phyloP scores from a whole-genome alignment of 1,139 yeast species.

The Meyerozyma guilliermondii region DNA sequence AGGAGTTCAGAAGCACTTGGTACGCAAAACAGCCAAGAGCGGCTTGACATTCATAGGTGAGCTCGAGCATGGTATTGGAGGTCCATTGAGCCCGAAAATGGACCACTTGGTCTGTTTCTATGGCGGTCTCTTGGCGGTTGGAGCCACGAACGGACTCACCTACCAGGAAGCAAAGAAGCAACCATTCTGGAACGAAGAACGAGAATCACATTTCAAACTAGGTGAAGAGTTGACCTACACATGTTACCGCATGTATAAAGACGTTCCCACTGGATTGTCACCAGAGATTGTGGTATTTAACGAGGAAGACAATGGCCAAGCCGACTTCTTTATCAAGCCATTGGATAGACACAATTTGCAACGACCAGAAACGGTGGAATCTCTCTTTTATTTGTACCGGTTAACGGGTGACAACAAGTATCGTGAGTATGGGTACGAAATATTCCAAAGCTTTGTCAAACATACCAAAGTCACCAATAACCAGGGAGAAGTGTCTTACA shows the following conservation, averaged over 20 bases:
- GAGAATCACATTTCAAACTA: slow-evolving; percentile 52
- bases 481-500: slow-evolving; percentile 56
- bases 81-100: slow-evolving; percentile 70
- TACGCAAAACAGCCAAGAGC: slow-evolving; percentile 57
- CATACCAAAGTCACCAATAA: slow-evolving; percentile 48
- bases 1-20: slow-evolving; percentile 65
- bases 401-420: slow-evolving; percentile 78
- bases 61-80: slow-evolving; percentile 59
- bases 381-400: slow-evolving; percentile 74
- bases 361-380: slow-evolving; percentile 93
- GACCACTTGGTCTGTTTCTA: slow-evolving; percentile 92
- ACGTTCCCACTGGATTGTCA: slow-evolving; percentile 69
- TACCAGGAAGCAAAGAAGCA: slow-evolving; percentile 35
- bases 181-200: slow-evolving; percentile 32
- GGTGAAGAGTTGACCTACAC: slow-evolving; percentile 76
- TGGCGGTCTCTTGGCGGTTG: slow-evolving; percentile 86
- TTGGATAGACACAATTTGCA: slow-evolving; percentile 79
- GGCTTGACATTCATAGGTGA: slow-evolving; percentile 75
- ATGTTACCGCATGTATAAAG: slow-evolving; percentile 78
- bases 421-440: slow-evolving; percentile 88
- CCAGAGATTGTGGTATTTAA: slow-evolving; percentile 90
- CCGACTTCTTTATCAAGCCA: slow-evolving; percentile 66
- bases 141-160: slow-evolving; percentile 76
- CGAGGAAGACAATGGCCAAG: slow-evolving; percentile 22
- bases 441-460: slow-evolving; percentile 65